Percentiles rank a stretch among this genome's conserved stretches.
Conservation (phyloP, 352 stramenopile species). For the Peronosclerospora sorghi region DNA sequence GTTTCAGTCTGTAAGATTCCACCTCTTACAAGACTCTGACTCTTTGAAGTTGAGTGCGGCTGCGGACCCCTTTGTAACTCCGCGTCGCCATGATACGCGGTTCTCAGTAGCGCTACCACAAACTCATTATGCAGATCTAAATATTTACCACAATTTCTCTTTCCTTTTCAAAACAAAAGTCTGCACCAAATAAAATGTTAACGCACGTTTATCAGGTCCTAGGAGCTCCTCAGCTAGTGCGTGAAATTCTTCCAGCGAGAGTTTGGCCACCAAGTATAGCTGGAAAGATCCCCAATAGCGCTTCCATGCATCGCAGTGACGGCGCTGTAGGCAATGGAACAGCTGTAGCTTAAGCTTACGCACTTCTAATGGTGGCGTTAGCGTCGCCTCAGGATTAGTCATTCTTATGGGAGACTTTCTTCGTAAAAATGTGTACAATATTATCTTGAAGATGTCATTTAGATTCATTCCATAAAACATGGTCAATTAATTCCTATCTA, state of each 20-base stretch:
- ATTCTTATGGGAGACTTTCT: no score
- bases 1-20: neutral
- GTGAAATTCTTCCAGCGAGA: conserved; percentile 53
- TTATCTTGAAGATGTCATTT: no score
- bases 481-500: no score
- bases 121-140: conserved; percentile 52
- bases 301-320: conserved; percentile 36
- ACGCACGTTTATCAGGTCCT: conserved; percentile 32
- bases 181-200: neutral
- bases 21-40: conserved; percentile 1
- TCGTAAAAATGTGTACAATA: no score
- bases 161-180: neutral
- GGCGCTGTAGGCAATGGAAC: conserved; percentile 46
- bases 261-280: conserved; percentile 35
- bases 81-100: conserved; percentile 10
- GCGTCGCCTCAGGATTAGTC: no score
- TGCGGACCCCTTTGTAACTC: conserved; percentile 2
- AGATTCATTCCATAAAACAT: no score
- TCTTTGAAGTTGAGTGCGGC: conserved; percentile 2
- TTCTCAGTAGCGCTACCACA: conserved; percentile 40
- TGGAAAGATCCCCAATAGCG: conserved; percentile 53
- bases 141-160: neutral
- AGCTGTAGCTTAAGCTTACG: conserved; percentile 54
- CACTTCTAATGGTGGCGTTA: conserved; percentile 12
- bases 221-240: conserved; percentile 30